Base-by-base conservation (phyloP, 345 rosid genomes). In the Linum trigynum region DNA sequence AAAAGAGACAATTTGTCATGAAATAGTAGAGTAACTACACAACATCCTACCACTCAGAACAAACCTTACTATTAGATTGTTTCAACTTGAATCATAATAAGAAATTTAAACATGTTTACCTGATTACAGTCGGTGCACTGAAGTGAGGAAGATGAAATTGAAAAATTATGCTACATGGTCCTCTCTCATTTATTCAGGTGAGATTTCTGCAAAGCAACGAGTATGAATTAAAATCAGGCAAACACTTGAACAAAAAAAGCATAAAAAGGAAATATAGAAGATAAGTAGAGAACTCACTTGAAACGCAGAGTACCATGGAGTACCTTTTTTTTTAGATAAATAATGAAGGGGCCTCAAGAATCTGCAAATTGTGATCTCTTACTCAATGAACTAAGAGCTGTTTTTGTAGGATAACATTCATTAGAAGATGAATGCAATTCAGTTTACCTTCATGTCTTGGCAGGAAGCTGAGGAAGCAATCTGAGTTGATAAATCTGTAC, bases 121-220 rank as follows among this genome's bases (percentile, higher is more conserved):
- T 87, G 80, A 15, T 73, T 76, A 69, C 72, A 59, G 39, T 75
- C 74, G 78, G 61, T 73, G 63, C 68, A 75, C 38, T 72, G 79
- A 50, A 66, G 58, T 37, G 75, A 73, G 59, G 85, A 77, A 2
- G 85, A 73, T 63, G 85, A 67, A 61, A 80, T 75, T 69, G 77
- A 74, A 68, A 82, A 69, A 12, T 78, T 71, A 69, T 86, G 91
- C 65, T 86, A 90, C 84, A 80, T 81, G 55, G 98, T 97, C 82
- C 99, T 89, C 71, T 91, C 89, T 10, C 75, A 75, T 48, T 98
- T 95, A 79, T 84, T 89, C 71, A 95, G 72, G 76, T 74, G 90
- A 79, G 91, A 95, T 75, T 89, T 91, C 99, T 91, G 81, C 61
- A 51, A 63, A 77, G 53, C 67, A 77, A 61, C 15, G 5, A 64